A percentile compares a stretch with the other conserved stretches of the same genome.
Conservation (phyloP, 176 grass and related monocot genomes). For the Leersia perrieri region DNA sequence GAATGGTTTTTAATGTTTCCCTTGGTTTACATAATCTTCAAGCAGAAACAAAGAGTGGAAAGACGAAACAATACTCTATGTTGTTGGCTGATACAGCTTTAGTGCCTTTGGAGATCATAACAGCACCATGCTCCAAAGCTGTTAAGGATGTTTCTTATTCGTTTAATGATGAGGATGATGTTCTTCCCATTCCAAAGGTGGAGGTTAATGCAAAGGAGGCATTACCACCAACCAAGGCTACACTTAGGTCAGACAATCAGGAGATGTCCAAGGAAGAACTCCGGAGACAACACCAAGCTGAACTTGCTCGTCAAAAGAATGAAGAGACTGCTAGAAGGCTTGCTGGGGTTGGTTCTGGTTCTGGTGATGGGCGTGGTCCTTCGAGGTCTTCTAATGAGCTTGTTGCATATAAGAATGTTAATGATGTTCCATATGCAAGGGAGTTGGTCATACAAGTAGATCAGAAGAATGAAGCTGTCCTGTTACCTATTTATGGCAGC, state of each 20-base stretch:
- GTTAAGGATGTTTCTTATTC: constrained; percentile 66
- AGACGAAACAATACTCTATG: constrained; percentile 78
- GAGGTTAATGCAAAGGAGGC: background rate
- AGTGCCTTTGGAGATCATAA: constrained; percentile 60
- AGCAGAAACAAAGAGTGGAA: constrained; percentile 67
- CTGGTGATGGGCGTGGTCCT: constrained; percentile 48
- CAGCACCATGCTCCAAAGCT: constrained; percentile 68
- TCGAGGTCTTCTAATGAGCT: constrained; percentile 64
- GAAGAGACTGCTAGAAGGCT: constrained; percentile 77
- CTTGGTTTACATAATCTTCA: constrained; percentile 89
- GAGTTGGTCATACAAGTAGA: constrained; percentile 82
- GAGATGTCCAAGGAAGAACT: constrained; percentile 93
- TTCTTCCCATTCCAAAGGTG: constrained; percentile 7
- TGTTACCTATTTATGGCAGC: constrained; percentile 81
- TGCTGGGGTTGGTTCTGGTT: constrained; percentile 57
- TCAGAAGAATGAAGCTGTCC: constrained; percentile 81
- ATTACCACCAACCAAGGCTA: constrained; percentile 52
- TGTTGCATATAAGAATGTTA: constrained; percentile 74
- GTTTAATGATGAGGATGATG: constrained; percentile 66
- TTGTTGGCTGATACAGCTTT: constrained; percentile 82
- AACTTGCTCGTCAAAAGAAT: constrained; percentile 83
- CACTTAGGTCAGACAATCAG: constrained; percentile 68
- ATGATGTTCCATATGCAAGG: constrained; percentile 64
- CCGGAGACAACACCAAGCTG: constrained; percentile 77
- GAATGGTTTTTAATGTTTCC: constrained; percentile 89